Conservation (phyloP, 441 rosid species). For the Adansonia grandidieri region DNA sequence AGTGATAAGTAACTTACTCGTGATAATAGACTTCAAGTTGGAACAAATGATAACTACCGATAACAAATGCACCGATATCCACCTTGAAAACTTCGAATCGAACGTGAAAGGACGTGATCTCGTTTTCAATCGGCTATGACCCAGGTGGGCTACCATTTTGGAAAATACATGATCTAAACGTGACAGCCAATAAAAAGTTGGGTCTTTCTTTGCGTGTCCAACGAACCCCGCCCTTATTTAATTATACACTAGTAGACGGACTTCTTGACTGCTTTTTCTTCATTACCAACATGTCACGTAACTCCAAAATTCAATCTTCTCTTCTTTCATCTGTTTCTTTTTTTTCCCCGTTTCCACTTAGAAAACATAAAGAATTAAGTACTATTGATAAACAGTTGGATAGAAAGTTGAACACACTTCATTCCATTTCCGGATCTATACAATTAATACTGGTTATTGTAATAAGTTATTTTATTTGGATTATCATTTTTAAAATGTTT, state of each 20-base stretch:
- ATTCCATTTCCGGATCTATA: conserved; percentile 23
- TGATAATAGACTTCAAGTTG: no score
- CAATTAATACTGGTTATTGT: not conserved
- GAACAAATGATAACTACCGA: no score
- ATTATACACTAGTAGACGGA: conserved; percentile 26
- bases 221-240: not conserved
- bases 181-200: not conserved
- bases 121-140: not conserved
- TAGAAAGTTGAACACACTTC: not conserved
- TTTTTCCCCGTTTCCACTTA: no score
- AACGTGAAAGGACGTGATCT: not conserved
- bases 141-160: no score
- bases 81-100: no score
- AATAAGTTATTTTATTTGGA: no score
- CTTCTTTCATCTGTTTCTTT: no score
- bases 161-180: not conserved
- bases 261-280: conserved; percentile 33
- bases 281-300: conserved; percentile 24
- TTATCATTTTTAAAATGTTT: no score
- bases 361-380: not conserved
- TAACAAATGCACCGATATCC: no score
- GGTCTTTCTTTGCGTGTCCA: conserved; percentile 25
- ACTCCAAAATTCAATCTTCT: conserved; percentile 6
- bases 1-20: no score
- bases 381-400: not conserved